These are phyloP conservation scores for Miamiensis avidus DNA, from an alignment of 169 alveolate species.

Conservation along the genomic window DNA sequence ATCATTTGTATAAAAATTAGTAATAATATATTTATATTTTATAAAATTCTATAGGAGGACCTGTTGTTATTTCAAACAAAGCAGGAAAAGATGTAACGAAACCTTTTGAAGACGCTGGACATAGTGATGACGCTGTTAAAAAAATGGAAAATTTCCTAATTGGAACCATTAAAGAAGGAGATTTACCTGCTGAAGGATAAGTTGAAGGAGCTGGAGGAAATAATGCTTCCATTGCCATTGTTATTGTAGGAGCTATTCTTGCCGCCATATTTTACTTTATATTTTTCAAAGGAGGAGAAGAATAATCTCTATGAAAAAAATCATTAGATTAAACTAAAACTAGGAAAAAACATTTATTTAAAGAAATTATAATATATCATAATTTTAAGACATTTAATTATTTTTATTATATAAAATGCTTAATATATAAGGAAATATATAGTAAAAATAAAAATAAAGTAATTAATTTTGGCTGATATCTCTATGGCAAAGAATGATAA, in stretches of 20 bases:
- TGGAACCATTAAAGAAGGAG: conserved; percentile 36
- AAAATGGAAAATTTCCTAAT: conserved; percentile 32
- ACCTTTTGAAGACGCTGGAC: conserved; percentile 49
- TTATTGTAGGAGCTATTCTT: conserved; percentile 9
- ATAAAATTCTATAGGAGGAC: conserved; percentile 22
- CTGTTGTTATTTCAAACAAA: conserved; percentile 34
- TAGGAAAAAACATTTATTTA: too few relatives aligned
- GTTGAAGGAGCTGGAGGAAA: not conserved
- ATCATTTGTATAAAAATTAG: too few relatives aligned
- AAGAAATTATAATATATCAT: not conserved
- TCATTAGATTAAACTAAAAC: too few relatives aligned
- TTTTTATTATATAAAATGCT: not conserved
- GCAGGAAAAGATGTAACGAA: conserved; percentile 57
- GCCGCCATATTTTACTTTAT: conserved; percentile 1
- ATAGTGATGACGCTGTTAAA: conserved; percentile 35
- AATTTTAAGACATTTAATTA: not conserved
- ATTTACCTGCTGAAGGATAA: conserved; percentile 7
- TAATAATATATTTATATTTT: too few relatives aligned
- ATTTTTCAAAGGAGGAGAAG: not conserved
- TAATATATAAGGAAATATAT: not conserved
- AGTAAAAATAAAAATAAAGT: too few relatives aligned
- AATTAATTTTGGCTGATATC: too few relatives aligned
- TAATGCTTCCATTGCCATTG: not conserved
- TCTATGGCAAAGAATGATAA: too few relatives aligned
- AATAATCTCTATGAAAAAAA: not conserved